Base-by-base conservation (phyloP, 2,329 filamentous ascomycete genomes). In the Colletotrichum orchidophilum region DNA sequence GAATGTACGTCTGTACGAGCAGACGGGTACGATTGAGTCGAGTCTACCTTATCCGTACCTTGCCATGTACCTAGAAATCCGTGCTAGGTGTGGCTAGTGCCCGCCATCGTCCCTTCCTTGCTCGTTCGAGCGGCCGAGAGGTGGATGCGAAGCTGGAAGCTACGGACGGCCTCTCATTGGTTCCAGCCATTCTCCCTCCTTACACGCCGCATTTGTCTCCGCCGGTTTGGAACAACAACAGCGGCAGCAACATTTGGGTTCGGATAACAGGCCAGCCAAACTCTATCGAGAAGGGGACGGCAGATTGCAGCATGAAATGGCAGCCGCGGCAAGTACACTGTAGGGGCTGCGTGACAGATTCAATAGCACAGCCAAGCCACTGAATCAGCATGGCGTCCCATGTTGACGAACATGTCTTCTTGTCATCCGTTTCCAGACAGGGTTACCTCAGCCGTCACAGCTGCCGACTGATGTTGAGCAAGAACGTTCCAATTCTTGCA, bases 201-300 rank as follows among this genome's bases (percentile, higher is more conserved):
- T 46, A 8, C 39, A 46, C 39, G 39, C 39, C n/a, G 39, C 8
- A 24, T 21, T 33, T 5, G 13, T 21, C 12, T 12, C 27, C n/a
- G 26, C 27, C n/a, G 13, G 21, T 29, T n/a, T 50, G 29, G 49
- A 57, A 33, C 57, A 49, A 21, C 31, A 15, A 26, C 29, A 27
- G 11, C 13, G 33, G 39, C 7, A 55, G 18, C 39, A n/a, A 8
- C 39, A 46, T 33, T 58, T 70, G 57, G 66, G 66, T 60, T 67
- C 6, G 63, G 67, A 70, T 67, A 67, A 50, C 63, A 67, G 15
- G 13, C 21, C 49, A 50, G 50, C 7, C n/a, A 27, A 29, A n/a
- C 67, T 62, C 33, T 62, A 55, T 29, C 42, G 29, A 15, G 29
- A 42, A 50, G 31, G 12, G 54, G 3, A 27, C 9, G n/a, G 7